These are phyloP conservation scores for Candida germanica DNA, from an alignment of 805 yeast species.

Conservation along the genomic window DNA sequence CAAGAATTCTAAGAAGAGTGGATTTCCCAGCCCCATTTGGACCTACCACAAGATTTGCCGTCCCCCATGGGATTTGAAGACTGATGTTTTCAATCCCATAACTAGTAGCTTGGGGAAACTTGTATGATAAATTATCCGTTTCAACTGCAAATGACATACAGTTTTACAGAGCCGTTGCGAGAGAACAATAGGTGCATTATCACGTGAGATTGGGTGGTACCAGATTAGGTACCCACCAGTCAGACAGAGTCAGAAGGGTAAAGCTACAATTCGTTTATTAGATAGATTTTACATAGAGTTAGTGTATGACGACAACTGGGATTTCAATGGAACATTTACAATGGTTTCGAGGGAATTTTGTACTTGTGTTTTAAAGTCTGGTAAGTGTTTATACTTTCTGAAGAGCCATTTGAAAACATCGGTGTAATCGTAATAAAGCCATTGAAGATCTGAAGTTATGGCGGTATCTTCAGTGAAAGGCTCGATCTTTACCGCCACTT, in stretches of 20 bases:
- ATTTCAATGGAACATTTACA: too few species aligned
- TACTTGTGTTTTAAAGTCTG: too few species aligned
- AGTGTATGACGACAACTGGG: too few species aligned
- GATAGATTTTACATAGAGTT: too few species aligned
- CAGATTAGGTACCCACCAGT: too few species aligned
- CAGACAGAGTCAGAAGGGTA: too few species aligned
- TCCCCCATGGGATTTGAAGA: slow-evolving; percentile 61
- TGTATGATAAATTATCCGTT: slow-evolving; percentile 64
- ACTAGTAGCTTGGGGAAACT: slow-evolving; percentile 54
- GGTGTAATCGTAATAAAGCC: slow-evolving; percentile 42
- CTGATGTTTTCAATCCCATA: slow-evolving; percentile 68
- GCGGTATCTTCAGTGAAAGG: slow-evolving; percentile 25
- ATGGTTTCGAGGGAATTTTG: too few species aligned
- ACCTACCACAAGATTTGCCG: slow-evolving; percentile 79
- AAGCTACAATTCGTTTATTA: too few species aligned
- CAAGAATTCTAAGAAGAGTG: slow-evolving; percentile 75
- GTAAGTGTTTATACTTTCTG: slow-evolving; percentile 3
- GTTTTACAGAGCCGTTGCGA: neutral
- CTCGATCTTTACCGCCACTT: slow-evolving; percentile 19
- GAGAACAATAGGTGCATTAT: too few species aligned
- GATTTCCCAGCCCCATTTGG: slow-evolving; percentile 98
- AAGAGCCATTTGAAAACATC: slow-evolving; percentile 32
- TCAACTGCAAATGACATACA: slow-evolving; percentile 49
- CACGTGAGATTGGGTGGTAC: too few species aligned
- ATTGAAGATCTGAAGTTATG: slow-evolving; percentile 32